Evolutionary conservation across 1,284 basidiomycete genomes (phyloP).

Genomic region (Apiotrichum sp.): DNA sequence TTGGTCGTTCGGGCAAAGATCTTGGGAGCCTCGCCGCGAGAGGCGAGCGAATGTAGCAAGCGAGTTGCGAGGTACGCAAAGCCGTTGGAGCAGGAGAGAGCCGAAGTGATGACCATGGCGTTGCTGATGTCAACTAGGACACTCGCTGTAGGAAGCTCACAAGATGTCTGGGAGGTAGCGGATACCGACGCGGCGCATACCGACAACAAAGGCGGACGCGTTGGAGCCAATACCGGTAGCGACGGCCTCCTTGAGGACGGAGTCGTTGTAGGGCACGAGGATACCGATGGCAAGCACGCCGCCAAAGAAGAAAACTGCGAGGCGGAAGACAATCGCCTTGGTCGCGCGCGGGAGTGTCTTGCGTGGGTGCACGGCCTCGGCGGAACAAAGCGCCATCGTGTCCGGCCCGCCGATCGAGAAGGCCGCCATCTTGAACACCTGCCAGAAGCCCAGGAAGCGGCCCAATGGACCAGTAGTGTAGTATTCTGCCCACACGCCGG

Average conservation of each 20-base stretch:
- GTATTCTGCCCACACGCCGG: constrained; percentile 21
- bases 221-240: constrained; percentile 13
- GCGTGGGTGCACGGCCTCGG: constrained; percentile 30
- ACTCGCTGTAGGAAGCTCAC: constrained; percentile 18
- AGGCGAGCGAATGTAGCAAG: constrained; percentile 12
- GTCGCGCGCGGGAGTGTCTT: constrained; percentile 53
- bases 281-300: constrained; percentile 56
- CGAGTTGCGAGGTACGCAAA: constrained; percentile 16
- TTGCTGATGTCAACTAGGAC: constrained; percentile 21
- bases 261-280: constrained; percentile 23
- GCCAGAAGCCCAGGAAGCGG: constrained; percentile 28
- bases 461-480: constrained; percentile 9
- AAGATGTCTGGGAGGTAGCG: constrained; percentile 22
- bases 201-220: constrained; percentile 20
- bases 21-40: constrained; percentile 12
- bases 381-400: constrained; percentile 22
- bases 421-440: constrained; percentile 26
- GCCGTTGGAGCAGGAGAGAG: constrained; percentile 35
- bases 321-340: constrained; percentile 18
- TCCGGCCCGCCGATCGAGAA: constrained; percentile 32
- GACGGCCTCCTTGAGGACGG: constrained; percentile 1
- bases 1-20: constrained; percentile 18
- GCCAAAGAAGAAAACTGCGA: constrained; percentile 55
- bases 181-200: constrained; percentile 21
- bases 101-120: constrained; percentile 29